phyloP scores from a whole-genome alignment of 176 grass and related monocot species.

The Microstegium vimineum region DNA sequence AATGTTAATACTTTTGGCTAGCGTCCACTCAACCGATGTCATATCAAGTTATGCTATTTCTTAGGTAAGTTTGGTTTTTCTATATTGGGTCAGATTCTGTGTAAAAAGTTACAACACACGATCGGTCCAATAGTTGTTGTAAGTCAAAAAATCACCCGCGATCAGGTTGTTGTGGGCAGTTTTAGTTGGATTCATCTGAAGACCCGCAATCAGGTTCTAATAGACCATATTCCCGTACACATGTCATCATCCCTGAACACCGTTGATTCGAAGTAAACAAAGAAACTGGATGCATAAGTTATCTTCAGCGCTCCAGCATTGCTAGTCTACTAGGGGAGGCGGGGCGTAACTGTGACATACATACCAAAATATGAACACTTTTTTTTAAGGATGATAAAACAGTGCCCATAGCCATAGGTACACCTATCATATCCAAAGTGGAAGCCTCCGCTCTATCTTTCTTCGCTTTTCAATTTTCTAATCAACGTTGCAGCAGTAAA shows the following conservation, averaged over 20 bases:
- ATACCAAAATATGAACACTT: neutral
- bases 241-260: neutral
- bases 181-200: neutral
- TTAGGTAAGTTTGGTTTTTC: too few relatives aligned
- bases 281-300: neutral
- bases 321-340: neutral
- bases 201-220: neutral
- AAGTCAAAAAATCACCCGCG: too few relatives aligned
- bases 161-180: neutral
- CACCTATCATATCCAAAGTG: neutral
- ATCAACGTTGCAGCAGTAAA: slow-evolving; percentile 56
- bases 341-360: neutral
- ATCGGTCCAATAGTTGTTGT: too few relatives aligned
- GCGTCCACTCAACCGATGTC: too few relatives aligned
- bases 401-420: neutral
- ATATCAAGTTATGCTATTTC: neutral
- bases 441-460: neutral
- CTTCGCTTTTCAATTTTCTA: slow-evolving; percentile 22
- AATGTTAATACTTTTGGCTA: too few relatives aligned
- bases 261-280: neutral
- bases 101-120: too few relatives aligned
- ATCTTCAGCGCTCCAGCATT: neutral
- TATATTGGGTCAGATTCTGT: too few relatives aligned
- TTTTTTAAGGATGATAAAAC: neutral
- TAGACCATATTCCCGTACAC: neutral